Evolutionary conservation across 2,329 filamentous ascomycete genomes (phyloP).

Genomic region (Paraphoma chrysanthemicola): DNA sequence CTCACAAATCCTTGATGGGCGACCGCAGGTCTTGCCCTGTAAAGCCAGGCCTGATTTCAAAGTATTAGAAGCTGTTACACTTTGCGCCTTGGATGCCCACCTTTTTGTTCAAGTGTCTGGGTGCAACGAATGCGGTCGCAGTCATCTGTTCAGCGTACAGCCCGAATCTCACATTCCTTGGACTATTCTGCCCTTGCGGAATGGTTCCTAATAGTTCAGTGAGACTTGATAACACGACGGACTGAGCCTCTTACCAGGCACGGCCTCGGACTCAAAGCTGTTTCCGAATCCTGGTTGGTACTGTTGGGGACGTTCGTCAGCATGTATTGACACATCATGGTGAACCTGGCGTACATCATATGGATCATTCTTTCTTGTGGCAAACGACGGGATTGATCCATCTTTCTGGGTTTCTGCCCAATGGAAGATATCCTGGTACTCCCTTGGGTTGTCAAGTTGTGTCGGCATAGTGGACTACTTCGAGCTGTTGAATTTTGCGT

Average conservation of each 20-base stretch:
- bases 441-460: slow-evolving; percentile 42
- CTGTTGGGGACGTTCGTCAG: slow-evolving; percentile 29
- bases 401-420: slow-evolving; percentile 69
- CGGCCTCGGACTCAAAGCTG: slow-evolving; percentile 55
- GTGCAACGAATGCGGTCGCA: slow-evolving; percentile 43
- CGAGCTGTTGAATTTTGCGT: background rate
- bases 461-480: slow-evolving; percentile 26
- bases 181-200: slow-evolving; percentile 55
- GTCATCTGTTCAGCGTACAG: slow-evolving; percentile 49
- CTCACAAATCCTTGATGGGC: slow-evolving; percentile 49
- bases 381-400: slow-evolving; percentile 62
- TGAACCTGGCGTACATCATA: slow-evolving; percentile 52
- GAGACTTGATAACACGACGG: slow-evolving; percentile 9
- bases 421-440: slow-evolving; percentile 49
- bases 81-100: slow-evolving; percentile 5
- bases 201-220: slow-evolving; percentile 42
- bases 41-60: slow-evolving; percentile 33
- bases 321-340: background rate
- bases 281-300: slow-evolving; percentile 67
- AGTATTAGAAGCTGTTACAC: too few relatives aligned
- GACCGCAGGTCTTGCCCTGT: slow-evolving; percentile 46
- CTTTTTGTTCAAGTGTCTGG: slow-evolving; percentile 46
- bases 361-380: slow-evolving; percentile 60
- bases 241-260: slow-evolving; percentile 43
- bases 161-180: slow-evolving; percentile 43